Evolutionary conservation across 768 basidiomycete genomes (phyloP).

Genomic region (Strobilomyces confusus): DNA sequence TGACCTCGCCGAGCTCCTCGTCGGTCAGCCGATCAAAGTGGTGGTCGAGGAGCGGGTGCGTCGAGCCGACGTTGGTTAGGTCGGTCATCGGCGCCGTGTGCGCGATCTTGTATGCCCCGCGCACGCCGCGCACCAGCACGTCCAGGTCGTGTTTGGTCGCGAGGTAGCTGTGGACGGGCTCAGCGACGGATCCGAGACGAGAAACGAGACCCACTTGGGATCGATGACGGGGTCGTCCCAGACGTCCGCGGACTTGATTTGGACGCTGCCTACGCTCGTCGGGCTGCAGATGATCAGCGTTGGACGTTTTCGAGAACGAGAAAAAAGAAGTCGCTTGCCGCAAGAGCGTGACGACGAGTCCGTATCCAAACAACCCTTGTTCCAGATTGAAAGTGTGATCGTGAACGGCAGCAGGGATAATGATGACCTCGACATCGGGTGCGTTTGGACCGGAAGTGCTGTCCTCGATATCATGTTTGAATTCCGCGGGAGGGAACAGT

Average conservation of each 20-base stretch:
- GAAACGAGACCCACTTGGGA: conserved; percentile 33
- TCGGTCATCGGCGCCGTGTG: conserved; percentile 36
- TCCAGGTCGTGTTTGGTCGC: conserved; percentile 38
- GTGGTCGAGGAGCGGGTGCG: conserved; percentile 36
- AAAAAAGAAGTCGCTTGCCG: conserved; percentile 15
- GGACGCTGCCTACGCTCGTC: conserved; percentile 39
- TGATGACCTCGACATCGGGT: conserved; percentile 29
- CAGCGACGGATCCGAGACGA: background rate
- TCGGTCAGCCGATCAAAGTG: conserved; percentile 31
- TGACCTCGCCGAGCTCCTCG: conserved; percentile 31
- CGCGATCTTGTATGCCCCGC: conserved; percentile 35
- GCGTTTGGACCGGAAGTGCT: conserved; percentile 27
- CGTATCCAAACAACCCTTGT: conserved; percentile 15
- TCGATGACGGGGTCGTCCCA: conserved; percentile 42
- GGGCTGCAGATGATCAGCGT: conserved; percentile 30
- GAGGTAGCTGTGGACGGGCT: conserved; percentile 36
- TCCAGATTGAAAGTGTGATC: background rate
- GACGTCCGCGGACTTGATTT: conserved; percentile 39
- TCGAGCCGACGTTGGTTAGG: conserved; percentile 31
- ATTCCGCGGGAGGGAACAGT: conserved; percentile 31
- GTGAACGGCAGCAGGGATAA: conserved; percentile 4
- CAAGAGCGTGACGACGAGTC: conserved; percentile 18
- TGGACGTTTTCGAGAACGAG: background rate
- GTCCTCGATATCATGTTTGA: conserved; percentile 25
- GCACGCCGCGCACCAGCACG: conserved; percentile 38